These are phyloP conservation scores for Komagataella pseudopastoris DNA, from an alignment of 805 yeast species.

Conservation along the genomic window DNA sequence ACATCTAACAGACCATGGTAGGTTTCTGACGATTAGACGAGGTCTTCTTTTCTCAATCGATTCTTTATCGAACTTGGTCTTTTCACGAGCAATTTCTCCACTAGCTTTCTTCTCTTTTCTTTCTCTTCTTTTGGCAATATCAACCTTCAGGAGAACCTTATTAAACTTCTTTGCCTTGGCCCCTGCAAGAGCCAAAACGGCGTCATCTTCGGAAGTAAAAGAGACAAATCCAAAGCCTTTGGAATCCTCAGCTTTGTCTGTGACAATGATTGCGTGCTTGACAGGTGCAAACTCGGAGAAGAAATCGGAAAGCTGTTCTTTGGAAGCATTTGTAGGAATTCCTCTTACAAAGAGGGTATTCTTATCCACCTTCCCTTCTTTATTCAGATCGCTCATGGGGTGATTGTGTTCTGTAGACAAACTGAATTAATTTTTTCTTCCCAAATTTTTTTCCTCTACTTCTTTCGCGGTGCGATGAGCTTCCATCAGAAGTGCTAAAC, in stretches of 20 bases:
- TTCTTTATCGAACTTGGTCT: conserved; percentile 16
- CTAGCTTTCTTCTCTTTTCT: conserved; percentile 30
- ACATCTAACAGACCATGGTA: conserved; percentile 91
- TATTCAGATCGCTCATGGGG: neutral
- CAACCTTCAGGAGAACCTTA: conserved; percentile 57
- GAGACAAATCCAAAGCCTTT: conserved; percentile 95
- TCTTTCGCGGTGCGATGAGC: conserved; percentile 3
- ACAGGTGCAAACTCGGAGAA: conserved; percentile 92
- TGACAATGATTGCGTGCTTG: conserved; percentile 87
- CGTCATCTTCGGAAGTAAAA: conserved; percentile 76
- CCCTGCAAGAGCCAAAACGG: conserved; percentile 55
- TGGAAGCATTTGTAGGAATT: conserved; percentile 68
- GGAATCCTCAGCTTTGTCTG: conserved; percentile 60
- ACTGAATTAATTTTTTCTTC: neutral
- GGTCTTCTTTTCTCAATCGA: conserved; percentile 67
- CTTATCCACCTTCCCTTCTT: conserved; percentile 28
- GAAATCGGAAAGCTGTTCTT: conserved; percentile 68
- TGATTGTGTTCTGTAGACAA: neutral
- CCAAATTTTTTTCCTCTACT: neutral
- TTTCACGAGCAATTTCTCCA: conserved; percentile 6
- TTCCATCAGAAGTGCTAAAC: neutral
- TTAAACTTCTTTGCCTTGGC: conserved; percentile 56
- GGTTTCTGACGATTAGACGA: conserved; percentile 75
- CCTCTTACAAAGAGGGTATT: conserved; percentile 77
- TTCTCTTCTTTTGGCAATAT: conserved; percentile 85